A percentile compares a stretch with the other conserved stretches of the same genome.
Conservation (phyloP, 129 eudicot genomes). For the Smallanthus sonchifolius region DNA sequence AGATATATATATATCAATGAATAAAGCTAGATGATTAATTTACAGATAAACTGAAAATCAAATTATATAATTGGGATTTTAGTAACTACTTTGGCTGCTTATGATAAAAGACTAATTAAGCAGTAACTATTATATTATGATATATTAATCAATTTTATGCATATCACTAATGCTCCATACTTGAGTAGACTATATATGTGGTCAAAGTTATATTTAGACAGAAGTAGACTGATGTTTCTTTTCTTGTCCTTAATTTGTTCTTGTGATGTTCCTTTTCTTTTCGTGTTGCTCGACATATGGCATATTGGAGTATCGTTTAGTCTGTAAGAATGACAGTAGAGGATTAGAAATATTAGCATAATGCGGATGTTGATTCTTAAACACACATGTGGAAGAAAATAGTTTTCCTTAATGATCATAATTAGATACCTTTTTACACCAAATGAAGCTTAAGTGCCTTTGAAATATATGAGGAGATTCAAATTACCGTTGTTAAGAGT, state of each 20-base stretch:
- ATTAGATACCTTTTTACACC: too few relatives aligned
- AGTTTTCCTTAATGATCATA: neutral
- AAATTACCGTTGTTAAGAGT: too few relatives aligned
- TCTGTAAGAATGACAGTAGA: conserved; percentile 10
- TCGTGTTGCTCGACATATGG: conserved; percentile 20
- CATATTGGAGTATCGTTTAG: conserved; percentile 20
- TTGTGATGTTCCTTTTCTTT: conserved; percentile 27
- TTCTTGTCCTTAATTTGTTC: conserved; percentile 60
- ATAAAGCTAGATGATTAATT: neutral
- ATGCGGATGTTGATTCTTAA: conserved; percentile 2
- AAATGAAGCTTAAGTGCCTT: too few relatives aligned
- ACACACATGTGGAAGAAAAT: neutral
- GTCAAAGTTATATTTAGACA: conserved; percentile 56
- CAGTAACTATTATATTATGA: neutral
- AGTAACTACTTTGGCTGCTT: neutral
- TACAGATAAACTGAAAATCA: neutral
- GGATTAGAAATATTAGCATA: conserved; percentile 12
- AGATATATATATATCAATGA: neutral
- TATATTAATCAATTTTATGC: neutral
- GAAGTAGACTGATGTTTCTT: conserved; percentile 51
- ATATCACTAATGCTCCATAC: conserved; percentile 1
- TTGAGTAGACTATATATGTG: conserved; percentile 41
- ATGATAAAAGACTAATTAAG: neutral
- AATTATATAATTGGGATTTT: neutral
- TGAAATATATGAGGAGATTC: too few relatives aligned